Conservation (phyloP, 352 stramenopile genomes). For the Phytophthora pistaciae region DNA sequence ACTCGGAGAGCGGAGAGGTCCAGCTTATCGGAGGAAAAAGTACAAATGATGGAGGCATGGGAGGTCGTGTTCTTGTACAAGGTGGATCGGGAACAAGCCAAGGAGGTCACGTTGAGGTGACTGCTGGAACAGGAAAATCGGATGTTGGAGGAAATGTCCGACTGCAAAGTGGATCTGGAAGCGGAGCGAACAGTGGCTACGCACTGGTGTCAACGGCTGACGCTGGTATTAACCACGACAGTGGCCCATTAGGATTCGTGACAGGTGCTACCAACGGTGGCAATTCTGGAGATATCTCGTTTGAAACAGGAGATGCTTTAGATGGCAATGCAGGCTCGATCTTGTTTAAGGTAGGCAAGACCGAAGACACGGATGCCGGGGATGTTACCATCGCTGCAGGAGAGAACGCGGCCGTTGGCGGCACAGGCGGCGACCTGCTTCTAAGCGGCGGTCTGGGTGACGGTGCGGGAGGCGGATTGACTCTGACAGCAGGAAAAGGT, state of each 20-base stretch:
- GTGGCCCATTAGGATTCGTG: slow-evolving; percentile 38
- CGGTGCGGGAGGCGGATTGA: slow-evolving; percentile 26
- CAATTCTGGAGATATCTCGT: slow-evolving; percentile 41
- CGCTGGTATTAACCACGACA: slow-evolving; percentile 25
- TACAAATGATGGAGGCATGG: slow-evolving; percentile 35
- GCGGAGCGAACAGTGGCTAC: slow-evolving; percentile 40
- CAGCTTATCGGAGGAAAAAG: slow-evolving; percentile 37
- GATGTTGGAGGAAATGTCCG: slow-evolving; percentile 33
- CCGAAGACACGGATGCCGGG: slow-evolving; percentile 22
- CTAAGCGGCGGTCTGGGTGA: slow-evolving; percentile 24
- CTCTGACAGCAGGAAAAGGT: slow-evolving; percentile 27
- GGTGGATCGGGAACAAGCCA: slow-evolving; percentile 37
- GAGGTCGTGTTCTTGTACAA: slow-evolving; percentile 37
- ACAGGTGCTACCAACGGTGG: slow-evolving; percentile 41
- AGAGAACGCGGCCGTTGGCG: slow-evolving; percentile 17
- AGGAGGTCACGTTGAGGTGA: slow-evolving; percentile 39
- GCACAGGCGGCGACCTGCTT: slow-evolving; percentile 24
- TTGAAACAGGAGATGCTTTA: slow-evolving; percentile 32
- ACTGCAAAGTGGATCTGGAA: slow-evolving; percentile 38
- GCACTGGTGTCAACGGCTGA: slow-evolving; percentile 38
- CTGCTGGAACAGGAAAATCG: slow-evolving; percentile 34
- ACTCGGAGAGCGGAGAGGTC: slow-evolving; percentile 31
- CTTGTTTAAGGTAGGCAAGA: slow-evolving; percentile 35
- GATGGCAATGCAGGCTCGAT: slow-evolving; percentile 35
- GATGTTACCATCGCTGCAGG: slow-evolving; percentile 30